Evolutionary conservation across 2,329 filamentous ascomycete genomes (phyloP).

Genomic region (Zymoseptoria tritici): DNA sequence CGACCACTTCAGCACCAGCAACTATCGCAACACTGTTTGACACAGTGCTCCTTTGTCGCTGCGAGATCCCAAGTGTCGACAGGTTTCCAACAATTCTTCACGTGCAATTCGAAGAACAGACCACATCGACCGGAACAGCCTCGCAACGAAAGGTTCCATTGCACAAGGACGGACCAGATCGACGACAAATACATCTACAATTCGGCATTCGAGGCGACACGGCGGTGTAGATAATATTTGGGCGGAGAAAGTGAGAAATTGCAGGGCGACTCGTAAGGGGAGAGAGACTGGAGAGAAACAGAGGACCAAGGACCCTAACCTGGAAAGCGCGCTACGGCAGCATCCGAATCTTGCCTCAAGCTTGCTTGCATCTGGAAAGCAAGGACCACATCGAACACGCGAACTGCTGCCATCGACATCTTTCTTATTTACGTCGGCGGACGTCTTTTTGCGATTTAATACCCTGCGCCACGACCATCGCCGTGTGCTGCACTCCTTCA

Average conservation of each 20-base stretch:
- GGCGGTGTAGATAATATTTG: not conserved
- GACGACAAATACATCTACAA: not conserved
- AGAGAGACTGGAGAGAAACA: too few species aligned
- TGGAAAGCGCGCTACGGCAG: too few species aligned
- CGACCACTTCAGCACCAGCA: not conserved
- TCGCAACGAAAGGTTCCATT: not conserved
- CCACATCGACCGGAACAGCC: not conserved
- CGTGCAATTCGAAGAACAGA: not conserved
- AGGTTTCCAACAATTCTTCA: not conserved
- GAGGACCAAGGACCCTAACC: too few species aligned
- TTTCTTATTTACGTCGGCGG: conserved; percentile 2
- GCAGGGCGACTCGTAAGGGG: not conserved
- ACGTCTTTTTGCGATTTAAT: not conserved
- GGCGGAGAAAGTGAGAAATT: not conserved
- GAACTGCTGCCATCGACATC: conserved; percentile 4
- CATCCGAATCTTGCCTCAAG: too few species aligned
- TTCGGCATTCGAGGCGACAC: not conserved
- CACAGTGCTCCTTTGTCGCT: not conserved
- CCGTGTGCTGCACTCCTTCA: not conserved
- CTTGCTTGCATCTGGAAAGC: not conserved
- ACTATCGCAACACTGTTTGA: not conserved
- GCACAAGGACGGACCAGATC: not conserved
- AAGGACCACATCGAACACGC: conserved; percentile 2
- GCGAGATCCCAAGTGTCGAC: not conserved
- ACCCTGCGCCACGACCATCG: not conserved